Base-by-base conservation (phyloP, 1,284 basidiomycete species). In the Moesziomyces sp. region DNA sequence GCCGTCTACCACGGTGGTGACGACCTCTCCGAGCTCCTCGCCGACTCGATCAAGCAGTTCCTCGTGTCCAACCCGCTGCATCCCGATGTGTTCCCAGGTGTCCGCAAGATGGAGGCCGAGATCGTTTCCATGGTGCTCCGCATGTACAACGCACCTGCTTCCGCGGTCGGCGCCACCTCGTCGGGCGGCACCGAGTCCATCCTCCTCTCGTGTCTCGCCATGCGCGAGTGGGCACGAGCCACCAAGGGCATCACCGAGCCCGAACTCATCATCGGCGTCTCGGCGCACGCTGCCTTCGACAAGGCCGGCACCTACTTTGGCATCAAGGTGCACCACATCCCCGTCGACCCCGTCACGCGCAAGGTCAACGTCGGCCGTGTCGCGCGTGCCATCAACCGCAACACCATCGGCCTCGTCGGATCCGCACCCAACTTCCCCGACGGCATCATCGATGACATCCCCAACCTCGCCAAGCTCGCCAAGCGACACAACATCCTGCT, bases 71-170 rank as follows among this genome's bases (percentile, higher is more conserved):
- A 98, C 80, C 95, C 96, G 14, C 87, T 98, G 3, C 96, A 98
- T 80, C 94, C 96, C 0, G 94, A 97, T 70, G 91, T 97, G 38
- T 98, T 99, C 86, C 95, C 96, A 0, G 91, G 92, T 0, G 87
- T 98, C 6, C 88, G 96, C 52, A 95, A 97, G 86, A 99, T 99
- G 96, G 96, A 99, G 83, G 92, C 94, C 9, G 95, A 98, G 83
- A 89, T 98, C 47, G 93, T 99, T 46, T 87, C 92, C n/a, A 97
- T 97, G 92, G 92, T 92, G 72, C 87, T 98, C 13, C 50, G 70
- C 86, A 88, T 87, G 75, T 97, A 92, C 86, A 91, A 93, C 82
- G 91, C 92, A 71, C 91, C 92, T 2, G 14, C 63, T 2, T 92
- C 92, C 10, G 93, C 93, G 2, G 79, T 66, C 2, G 96, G 96